Evolutionary conservation across 2,329 filamentous ascomycete genomes (phyloP).

Genomic region (Botrytis galanthina): DNA sequence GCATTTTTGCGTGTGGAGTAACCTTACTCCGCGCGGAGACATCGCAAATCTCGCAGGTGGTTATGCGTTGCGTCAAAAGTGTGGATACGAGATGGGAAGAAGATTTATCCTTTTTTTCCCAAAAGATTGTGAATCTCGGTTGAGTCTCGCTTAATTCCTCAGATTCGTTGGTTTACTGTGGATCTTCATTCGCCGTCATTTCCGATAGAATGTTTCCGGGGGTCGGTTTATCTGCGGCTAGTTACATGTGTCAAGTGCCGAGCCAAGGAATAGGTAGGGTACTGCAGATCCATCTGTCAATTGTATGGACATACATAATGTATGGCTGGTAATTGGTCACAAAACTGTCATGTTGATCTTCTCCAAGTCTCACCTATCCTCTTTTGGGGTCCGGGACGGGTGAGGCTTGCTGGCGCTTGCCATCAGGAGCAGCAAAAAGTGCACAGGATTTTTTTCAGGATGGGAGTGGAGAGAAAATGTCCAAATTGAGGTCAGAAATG

Average conservation of each 20-base stretch:
- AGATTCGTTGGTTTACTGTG: not conserved
- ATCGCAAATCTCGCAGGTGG: not conserved
- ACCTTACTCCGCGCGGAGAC: slow-evolving; percentile 6
- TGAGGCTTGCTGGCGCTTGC: not conserved
- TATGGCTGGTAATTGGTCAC: not conserved
- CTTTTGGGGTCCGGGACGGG: not conserved
- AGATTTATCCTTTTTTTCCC: slow-evolving; percentile 2
- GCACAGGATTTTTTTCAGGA: not conserved
- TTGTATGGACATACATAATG: not conserved
- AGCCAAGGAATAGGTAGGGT: not conserved
- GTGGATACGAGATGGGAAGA: slow-evolving; percentile 12
- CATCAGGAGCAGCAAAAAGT: not conserved
- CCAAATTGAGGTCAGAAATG: not conserved
- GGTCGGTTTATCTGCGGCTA: not conserved
- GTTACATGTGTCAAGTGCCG: not conserved
- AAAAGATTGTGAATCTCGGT: not conserved
- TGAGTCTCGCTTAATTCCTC: not conserved
- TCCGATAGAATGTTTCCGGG: not conserved
- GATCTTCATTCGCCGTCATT: not conserved
- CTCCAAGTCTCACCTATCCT: not conserved
- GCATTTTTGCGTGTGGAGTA: slow-evolving; percentile 11
- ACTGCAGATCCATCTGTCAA: not conserved
- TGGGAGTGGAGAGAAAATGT: not conserved
- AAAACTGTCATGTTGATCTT: not conserved
- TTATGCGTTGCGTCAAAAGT: not conserved